A percentile compares a stretch with the other conserved stretches of the same genome.
These are phyloP conservation scores for Trichoderma atrobrunneum DNA, from an alignment of 2,329 filamentous ascomycete species.

Conservation along the genomic window DNA sequence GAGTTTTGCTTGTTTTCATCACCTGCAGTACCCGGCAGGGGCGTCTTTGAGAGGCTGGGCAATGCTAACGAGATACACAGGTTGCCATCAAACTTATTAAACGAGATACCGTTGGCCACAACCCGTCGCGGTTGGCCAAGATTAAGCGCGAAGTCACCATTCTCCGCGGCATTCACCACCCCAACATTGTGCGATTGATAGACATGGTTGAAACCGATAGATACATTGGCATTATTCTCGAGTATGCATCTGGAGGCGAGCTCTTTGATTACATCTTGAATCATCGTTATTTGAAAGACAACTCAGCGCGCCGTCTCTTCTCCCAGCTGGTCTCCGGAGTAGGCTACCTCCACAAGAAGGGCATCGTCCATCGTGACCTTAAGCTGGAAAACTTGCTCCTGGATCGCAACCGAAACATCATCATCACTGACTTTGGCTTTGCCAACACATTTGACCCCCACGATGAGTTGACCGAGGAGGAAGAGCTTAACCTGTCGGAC, in stretches of 20 bases:
- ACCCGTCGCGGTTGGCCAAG: conserved; percentile 86
- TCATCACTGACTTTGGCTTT: conserved; percentile 99
- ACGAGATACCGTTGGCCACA: conserved; percentile 82
- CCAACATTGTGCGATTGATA: conserved; percentile 93
- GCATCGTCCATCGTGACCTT: conserved; percentile 94
- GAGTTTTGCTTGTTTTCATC: conserved; percentile 24
- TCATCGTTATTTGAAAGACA: conserved; percentile 93
- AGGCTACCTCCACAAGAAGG: conserved; percentile 96
- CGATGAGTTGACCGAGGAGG: conserved; percentile 85
- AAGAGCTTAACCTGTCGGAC: conserved; percentile 82
- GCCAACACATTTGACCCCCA: conserved; percentile 92
- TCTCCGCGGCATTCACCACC: conserved; percentile 80
- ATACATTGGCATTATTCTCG: conserved; percentile 96
- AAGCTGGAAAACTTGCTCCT: conserved; percentile 95
- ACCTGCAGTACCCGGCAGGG: neutral
- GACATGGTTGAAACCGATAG: conserved; percentile 98
- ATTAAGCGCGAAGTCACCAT: conserved; percentile 98
- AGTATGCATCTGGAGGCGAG: conserved; percentile 96
- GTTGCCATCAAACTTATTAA: conserved; percentile 98
- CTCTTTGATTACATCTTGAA: conserved; percentile 98
- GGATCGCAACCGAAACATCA: conserved; percentile 96
- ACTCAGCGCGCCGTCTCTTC: conserved; percentile 84
- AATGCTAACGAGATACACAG: conserved; percentile 38
- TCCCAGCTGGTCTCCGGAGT: conserved; percentile 95
- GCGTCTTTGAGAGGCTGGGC: neutral